Conservation (phyloP, 2,329 filamentous ascomycete genomes). For the Septoria linicola region DNA sequence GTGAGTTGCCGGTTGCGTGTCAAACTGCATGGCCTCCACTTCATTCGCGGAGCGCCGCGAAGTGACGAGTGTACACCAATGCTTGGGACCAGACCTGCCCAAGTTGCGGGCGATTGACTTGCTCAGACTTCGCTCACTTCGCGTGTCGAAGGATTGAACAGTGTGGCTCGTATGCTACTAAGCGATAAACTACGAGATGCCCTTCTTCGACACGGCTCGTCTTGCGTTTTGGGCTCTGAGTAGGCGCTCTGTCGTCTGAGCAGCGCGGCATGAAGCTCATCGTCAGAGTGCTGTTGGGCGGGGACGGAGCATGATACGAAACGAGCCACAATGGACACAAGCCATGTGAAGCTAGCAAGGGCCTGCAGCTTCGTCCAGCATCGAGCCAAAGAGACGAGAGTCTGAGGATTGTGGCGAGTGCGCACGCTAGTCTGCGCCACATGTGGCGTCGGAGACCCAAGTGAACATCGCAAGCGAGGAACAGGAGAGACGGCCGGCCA, state of each 20-base stretch:
- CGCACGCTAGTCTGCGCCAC: no score
- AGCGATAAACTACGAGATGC: not conserved
- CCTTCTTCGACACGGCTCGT: not conserved
- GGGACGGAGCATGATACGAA: constrained; percentile 24
- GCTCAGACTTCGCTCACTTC: not conserved
- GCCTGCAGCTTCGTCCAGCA: constrained; percentile 10
- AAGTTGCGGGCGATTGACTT: not conserved
- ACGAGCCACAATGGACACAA: constrained; percentile 22
- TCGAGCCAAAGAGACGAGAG: constrained; percentile 3
- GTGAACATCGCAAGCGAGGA: not conserved
- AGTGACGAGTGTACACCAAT: not conserved
- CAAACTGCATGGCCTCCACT: no score
- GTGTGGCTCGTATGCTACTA: not conserved
- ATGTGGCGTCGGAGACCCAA: not conserved
- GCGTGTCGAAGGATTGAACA: constrained; percentile 7
- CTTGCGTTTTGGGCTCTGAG: not conserved
- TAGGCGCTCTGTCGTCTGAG: not conserved
- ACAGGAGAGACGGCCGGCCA: not conserved
- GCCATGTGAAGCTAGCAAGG: constrained; percentile 1
- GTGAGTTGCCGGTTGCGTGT: not conserved
- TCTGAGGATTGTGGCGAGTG: not conserved
- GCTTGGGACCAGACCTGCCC: not conserved
- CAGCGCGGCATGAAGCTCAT: not conserved
- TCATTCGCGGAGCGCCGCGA: not conserved
- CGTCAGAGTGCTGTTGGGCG: constrained; percentile 5